phyloP scores from a whole-genome alignment of 768 basidiomycete genomes.

The Gloeostereum incarnatum region DNA sequence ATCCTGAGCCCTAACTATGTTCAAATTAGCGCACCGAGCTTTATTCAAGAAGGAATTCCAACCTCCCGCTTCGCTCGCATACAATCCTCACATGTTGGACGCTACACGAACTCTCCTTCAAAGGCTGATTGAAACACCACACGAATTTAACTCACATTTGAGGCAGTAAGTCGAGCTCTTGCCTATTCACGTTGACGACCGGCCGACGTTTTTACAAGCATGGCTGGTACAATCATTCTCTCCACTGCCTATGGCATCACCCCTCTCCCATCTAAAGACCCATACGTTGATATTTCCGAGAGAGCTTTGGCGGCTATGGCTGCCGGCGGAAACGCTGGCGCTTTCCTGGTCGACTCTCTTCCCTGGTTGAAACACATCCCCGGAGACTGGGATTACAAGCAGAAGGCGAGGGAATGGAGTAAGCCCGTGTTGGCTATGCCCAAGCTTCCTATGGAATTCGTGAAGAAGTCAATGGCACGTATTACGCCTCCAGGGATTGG shows the following conservation, averaged over 20 bases:
- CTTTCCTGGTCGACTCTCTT: constrained; percentile 23
- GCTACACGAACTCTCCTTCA: neutral
- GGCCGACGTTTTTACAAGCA: neutral
- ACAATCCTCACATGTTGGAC: neutral
- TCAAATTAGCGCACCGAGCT: neutral
- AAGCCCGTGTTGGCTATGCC: constrained; percentile 11
- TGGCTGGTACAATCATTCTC: constrained; percentile 18
- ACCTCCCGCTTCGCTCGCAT: neutral
- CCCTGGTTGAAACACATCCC: constrained; percentile 23
- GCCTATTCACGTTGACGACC: neutral
- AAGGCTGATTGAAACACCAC: neutral
- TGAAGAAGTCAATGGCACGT: constrained; percentile 4
- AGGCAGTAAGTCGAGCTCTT: neutral
- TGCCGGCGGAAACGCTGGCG: constrained; percentile 16
- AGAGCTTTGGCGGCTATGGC: constrained; percentile 17
- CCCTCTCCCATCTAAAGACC: constrained; percentile 20
- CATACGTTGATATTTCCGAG: constrained; percentile 21
- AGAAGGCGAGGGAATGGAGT: constrained; percentile 18
- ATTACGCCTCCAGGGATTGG: no score
- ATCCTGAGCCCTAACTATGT: neutral
- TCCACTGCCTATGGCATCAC: constrained; percentile 24
- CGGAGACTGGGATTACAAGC: constrained; percentile 24
- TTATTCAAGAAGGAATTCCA: neutral
- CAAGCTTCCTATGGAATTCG: constrained; percentile 13
- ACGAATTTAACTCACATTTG: neutral